Conservation (phyloP, 441 rosid species). For the Brassica balearica region DNA sequence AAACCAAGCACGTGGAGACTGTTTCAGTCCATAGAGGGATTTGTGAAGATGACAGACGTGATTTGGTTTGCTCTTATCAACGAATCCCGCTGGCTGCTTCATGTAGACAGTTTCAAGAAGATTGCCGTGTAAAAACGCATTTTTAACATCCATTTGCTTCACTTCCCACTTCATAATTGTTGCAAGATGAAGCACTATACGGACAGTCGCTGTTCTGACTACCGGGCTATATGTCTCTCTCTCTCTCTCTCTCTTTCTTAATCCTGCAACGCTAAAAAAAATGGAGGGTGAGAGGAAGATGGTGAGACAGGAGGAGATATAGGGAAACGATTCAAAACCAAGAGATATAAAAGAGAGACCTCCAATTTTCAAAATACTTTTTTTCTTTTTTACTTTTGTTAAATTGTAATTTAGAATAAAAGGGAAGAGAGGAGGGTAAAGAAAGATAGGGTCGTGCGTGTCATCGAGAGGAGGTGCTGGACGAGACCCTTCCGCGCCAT, state of each 20-base stretch:
- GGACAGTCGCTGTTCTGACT: too few relatives aligned
- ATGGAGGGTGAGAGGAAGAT: slow-evolving; percentile 31
- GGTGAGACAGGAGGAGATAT: slow-evolving; percentile 41
- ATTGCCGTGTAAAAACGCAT: too few relatives aligned
- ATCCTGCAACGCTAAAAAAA: slow-evolving; percentile 31
- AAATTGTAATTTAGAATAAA: not conserved
- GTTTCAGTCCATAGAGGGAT: too few relatives aligned
- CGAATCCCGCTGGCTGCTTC: too few relatives aligned
- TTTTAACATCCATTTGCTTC: too few relatives aligned
- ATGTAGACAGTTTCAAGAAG: too few relatives aligned
- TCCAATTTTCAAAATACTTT: not conserved
- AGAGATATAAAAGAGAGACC: not conserved
- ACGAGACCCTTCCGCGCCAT: slow-evolving; percentile 38
- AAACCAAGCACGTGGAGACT: too few relatives aligned
- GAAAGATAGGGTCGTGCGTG: slow-evolving; percentile 68
- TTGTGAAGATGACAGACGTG: too few relatives aligned
- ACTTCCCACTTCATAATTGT: too few relatives aligned
- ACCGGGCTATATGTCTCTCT: not conserved
- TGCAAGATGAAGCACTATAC: too few relatives aligned
- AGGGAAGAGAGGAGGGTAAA: slow-evolving; percentile 11
- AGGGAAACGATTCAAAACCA: not conserved
- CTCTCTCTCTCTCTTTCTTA: not conserved
- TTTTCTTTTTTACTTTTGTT: not conserved
- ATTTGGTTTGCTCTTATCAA: too few relatives aligned
- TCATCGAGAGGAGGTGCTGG: slow-evolving; percentile 53